Conservation (phyloP, 1,139 yeast species). For the Kurtzmaniella quercitrusa region DNA sequence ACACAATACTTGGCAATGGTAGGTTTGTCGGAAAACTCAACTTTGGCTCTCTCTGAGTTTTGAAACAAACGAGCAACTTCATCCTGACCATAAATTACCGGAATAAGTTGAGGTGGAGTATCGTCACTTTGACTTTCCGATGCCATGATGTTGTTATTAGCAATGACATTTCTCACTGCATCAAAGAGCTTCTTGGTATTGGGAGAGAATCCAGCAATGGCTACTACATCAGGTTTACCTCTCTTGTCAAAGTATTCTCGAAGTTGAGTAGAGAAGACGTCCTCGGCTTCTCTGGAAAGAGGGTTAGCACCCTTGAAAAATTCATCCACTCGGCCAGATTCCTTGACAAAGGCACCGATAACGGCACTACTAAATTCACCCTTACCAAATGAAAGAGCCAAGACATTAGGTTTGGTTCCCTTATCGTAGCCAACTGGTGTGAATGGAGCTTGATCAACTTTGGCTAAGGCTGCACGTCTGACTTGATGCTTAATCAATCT, state of each 20-base stretch:
- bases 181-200: slow-evolving; percentile 60
- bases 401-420: slow-evolving; percentile 81
- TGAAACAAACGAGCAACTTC: slow-evolving; percentile 91
- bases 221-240: slow-evolving; percentile 78
- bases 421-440: slow-evolving; percentile 72
- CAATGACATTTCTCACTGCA: slow-evolving; percentile 54
- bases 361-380: slow-evolving; percentile 86
- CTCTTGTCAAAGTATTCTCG: slow-evolving; percentile 39
- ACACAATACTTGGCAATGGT: slow-evolving; percentile 80
- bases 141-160: slow-evolving; percentile 51
- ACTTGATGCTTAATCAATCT: slow-evolving; percentile 65
- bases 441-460: slow-evolving; percentile 90
- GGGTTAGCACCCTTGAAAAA: slow-evolving; percentile 77
- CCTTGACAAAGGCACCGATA: slow-evolving; percentile 74
- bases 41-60: slow-evolving; percentile 68
- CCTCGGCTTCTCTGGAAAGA: slow-evolving; percentile 49
- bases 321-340: slow-evolving; percentile 74
- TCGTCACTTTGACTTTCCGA: slow-evolving; percentile 26
- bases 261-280: slow-evolving; percentile 51
- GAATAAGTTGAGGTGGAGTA: slow-evolving; percentile 37
- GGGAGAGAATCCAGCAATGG: slow-evolving; percentile 83
- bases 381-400: slow-evolving; percentile 81
- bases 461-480: slow-evolving; percentile 62
- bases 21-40: slow-evolving; percentile 86
- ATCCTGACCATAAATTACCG: slow-evolving; percentile 81